Evolutionary conservation across 2,329 filamentous ascomycete genomes (phyloP).

Genomic region (Thielaviopsis populi): DNA sequence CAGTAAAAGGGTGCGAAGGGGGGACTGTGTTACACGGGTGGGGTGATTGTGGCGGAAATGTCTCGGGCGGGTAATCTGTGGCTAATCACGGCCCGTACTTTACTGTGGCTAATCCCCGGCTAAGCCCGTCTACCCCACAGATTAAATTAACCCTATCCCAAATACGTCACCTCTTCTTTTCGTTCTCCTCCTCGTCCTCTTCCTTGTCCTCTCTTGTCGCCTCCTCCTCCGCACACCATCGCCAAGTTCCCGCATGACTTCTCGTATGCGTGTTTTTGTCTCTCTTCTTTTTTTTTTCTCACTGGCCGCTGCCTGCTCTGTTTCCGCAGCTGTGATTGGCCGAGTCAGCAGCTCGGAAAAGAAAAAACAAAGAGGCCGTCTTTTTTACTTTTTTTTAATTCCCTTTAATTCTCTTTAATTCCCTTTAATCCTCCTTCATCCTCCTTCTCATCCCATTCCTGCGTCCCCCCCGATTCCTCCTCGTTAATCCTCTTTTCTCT

Average conservation of each 20-base stretch:
- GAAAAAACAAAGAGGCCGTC: too few species aligned
- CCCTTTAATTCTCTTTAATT: too few species aligned
- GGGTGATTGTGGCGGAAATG: neutral
- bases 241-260: too few species aligned
- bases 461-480: neutral
- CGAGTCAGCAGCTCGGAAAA: too few species aligned
- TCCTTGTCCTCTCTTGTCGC: too few species aligned
- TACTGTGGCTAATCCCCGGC: neutral
- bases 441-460: too few species aligned
- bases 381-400: neutral
- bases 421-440: neutral
- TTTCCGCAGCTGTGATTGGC: neutral
- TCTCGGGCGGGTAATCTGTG: too few species aligned
- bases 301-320: neutral
- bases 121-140: neutral
- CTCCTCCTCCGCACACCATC: too few species aligned
- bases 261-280: too few species aligned
- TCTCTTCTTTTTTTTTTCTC: neutral
- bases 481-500: conserved; percentile 15
- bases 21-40: neutral
- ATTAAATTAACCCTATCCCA: too few species aligned
- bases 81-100: too few species aligned
- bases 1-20: neutral
- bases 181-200: neutral
- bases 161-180: neutral